A percentile compares a stretch with the other conserved stretches of the same genome.
phyloP scores from a whole-genome alignment of 306 rosid species.

The Acacia confusa region DNA sequence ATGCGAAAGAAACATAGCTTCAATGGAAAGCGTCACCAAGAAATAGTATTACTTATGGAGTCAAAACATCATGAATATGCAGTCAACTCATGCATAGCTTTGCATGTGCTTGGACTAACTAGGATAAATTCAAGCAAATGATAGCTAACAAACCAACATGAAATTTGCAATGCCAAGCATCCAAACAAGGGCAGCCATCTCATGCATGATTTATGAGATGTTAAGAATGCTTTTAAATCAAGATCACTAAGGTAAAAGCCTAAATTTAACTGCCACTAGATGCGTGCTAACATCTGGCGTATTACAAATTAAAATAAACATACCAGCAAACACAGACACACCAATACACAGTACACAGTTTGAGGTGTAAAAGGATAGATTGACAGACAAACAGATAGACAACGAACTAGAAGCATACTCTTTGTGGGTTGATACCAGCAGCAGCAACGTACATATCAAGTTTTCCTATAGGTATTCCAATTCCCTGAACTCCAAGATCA shows the following conservation, averaged over 20 bases:
- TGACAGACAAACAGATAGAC: not conserved
- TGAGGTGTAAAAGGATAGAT: not conserved
- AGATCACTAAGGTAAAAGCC: slow-evolving; percentile 15
- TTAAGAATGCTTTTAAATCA: slow-evolving; percentile 17
- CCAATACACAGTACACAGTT: not conserved
- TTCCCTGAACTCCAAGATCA: slow-evolving; percentile 99
- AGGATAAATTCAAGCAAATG: not conserved
- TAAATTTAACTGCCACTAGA: slow-evolving; percentile 7
- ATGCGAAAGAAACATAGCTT: slow-evolving; percentile 14
- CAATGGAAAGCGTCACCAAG: slow-evolving; percentile 16
- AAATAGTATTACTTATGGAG: slow-evolving; percentile 1
- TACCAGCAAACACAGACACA: slow-evolving; percentile 4
- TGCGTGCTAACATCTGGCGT: not conserved
- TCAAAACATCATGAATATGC: slow-evolving; percentile 15
- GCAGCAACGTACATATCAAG: slow-evolving; percentile 99
- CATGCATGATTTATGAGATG: slow-evolving; percentile 7
- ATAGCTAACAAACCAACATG: slow-evolving; percentile 20
- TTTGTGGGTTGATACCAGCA: slow-evolving; percentile 95
- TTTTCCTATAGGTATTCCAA: slow-evolving; percentile 96
- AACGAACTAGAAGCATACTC: slow-evolving; percentile 54
- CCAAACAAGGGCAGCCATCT: slow-evolving; percentile 10
- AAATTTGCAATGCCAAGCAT: slow-evolving; percentile 20
- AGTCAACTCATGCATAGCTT: not conserved
- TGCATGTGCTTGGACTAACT: slow-evolving; percentile 3
- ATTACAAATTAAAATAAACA: slow-evolving; percentile 5